Conservation (phyloP, 352 stramenopile species). For the Pythium brachiatum region DNA sequence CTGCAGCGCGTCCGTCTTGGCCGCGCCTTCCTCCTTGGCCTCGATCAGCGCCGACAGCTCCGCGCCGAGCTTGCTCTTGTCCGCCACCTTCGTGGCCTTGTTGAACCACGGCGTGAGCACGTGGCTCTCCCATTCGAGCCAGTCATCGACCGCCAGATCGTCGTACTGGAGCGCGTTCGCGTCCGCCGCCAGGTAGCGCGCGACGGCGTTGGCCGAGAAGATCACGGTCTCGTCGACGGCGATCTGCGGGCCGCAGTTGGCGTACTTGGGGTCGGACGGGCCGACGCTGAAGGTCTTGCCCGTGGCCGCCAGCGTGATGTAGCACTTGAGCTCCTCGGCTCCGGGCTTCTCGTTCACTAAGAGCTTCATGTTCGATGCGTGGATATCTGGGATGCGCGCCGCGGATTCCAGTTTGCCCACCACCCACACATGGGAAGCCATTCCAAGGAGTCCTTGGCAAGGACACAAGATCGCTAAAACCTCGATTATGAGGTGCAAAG, state of each 20-base stretch:
- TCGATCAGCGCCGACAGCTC: conserved; percentile 53
- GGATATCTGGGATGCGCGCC: neutral
- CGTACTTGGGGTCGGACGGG: conserved; percentile 54
- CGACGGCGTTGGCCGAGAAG: conserved; percentile 79
- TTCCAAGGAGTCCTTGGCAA: too few relatives aligned
- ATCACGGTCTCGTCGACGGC: conserved; percentile 44
- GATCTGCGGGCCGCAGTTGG: conserved; percentile 55
- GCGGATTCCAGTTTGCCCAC: neutral
- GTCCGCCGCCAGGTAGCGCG: conserved; percentile 57
- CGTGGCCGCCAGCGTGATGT: conserved; percentile 57
- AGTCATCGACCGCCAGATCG: conserved; percentile 80
- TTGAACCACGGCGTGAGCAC: conserved; percentile 57
- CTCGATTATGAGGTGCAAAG: conserved; percentile 13
- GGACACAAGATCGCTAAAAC: conserved; percentile 21
- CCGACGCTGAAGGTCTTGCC: conserved; percentile 46
- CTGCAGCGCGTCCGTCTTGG: conserved; percentile 36
- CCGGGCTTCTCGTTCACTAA: conserved; percentile 57
- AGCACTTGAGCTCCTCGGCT: conserved; percentile 83
- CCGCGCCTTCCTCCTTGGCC: conserved; percentile 58
- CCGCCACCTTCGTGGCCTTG: conserved; percentile 47
- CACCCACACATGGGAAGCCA: conserved; percentile 8
- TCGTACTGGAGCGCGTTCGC: conserved; percentile 50
- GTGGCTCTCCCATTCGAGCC: conserved; percentile 78
- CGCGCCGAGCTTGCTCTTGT: conserved; percentile 19
- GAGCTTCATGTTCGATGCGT: conserved; percentile 46